Conservation (phyloP, 805 yeast species). For the Yarrowia deformans region DNA sequence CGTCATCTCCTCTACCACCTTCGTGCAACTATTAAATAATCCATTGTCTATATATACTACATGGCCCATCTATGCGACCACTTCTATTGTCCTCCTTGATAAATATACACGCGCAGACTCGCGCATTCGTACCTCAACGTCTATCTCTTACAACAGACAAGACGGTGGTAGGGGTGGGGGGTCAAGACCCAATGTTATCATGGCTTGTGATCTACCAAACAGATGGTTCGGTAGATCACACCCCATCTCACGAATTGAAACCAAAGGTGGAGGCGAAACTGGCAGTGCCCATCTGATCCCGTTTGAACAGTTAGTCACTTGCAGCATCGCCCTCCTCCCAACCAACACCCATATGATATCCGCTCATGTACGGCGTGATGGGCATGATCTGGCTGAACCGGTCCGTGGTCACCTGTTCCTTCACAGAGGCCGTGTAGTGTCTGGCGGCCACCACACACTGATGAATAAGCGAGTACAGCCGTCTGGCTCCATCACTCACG, state of each 20-base stretch:
- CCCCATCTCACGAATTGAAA: constrained; percentile 8
- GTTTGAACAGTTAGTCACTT: constrained; percentile 11
- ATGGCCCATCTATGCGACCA: neutral
- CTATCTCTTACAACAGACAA: neutral
- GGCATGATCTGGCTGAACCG: constrained; percentile 22
- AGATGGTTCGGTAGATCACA: too few species aligned
- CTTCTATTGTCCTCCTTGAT: constrained; percentile 21
- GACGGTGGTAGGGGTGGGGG: neutral
- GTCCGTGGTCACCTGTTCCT: constrained; percentile 9
- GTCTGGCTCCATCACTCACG: constrained; percentile 17
- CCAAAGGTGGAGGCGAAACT: constrained; percentile 15
- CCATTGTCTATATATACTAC: constrained; percentile 10
- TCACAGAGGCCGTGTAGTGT: constrained; percentile 8
- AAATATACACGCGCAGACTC: constrained; percentile 20
- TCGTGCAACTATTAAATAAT: too few species aligned
- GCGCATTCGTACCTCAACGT: too few species aligned
- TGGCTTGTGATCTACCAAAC: too few species aligned
- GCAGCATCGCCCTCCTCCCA: constrained; percentile 23
- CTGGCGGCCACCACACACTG: constrained; percentile 28
- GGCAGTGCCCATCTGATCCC: constrained; percentile 22
- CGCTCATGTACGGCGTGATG: constrained; percentile 32
- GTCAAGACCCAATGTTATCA: too few species aligned
- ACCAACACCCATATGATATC: constrained; percentile 15
- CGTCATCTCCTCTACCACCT: too few species aligned
- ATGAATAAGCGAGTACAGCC: constrained; percentile 21